These are phyloP conservation scores for Leucocoprinus sp. DNA, from an alignment of 768 basidiomycete species.

Conservation along the genomic window DNA sequence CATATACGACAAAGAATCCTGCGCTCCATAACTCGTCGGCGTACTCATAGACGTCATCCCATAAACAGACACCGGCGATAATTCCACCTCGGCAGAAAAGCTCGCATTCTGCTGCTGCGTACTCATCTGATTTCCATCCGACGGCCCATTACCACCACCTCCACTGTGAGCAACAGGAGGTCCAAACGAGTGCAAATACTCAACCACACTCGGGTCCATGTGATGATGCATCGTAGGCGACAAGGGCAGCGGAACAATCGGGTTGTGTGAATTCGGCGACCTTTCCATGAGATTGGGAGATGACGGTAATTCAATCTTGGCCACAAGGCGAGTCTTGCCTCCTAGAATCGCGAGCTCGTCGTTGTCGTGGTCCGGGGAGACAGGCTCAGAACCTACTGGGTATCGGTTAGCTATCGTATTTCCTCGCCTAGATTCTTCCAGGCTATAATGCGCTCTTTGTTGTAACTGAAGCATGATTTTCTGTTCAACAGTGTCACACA, in stretches of 20 bases:
- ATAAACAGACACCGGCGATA: slow-evolving; percentile 39
- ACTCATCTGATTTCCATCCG: slow-evolving; percentile 5
- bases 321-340: slow-evolving; percentile 58
- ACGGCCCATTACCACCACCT: slow-evolving; percentile 11
- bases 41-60: slow-evolving; percentile 33
- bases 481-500: slow-evolving; percentile 24
- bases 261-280: slow-evolving; percentile 65
- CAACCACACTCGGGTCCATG: slow-evolving; percentile 55
- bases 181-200: slow-evolving; percentile 59
- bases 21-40: slow-evolving; percentile 25
- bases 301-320: slow-evolving; percentile 49
- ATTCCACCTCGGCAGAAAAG: slow-evolving; percentile 24
- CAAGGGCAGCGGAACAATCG: slow-evolving; percentile 64
- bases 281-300: slow-evolving; percentile 50
- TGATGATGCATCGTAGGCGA: slow-evolving; percentile 39
- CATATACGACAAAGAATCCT: slow-evolving; percentile 26
- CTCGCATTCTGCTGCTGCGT: slow-evolving; percentile 17
- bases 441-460: slow-evolving; percentile 55
- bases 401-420: slow-evolving; percentile 37
- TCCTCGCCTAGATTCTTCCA: slow-evolving; percentile 57
- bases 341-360: slow-evolving; percentile 60
- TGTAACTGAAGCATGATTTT: slow-evolving; percentile 57
- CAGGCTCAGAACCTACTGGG: slow-evolving; percentile 29
- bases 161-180: slow-evolving; percentile 15
- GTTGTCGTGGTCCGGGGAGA: slow-evolving; percentile 41